Evolutionary conservation across 1,139 yeast species (phyloP).

Genomic region (Candida sanyaensis): DNA sequence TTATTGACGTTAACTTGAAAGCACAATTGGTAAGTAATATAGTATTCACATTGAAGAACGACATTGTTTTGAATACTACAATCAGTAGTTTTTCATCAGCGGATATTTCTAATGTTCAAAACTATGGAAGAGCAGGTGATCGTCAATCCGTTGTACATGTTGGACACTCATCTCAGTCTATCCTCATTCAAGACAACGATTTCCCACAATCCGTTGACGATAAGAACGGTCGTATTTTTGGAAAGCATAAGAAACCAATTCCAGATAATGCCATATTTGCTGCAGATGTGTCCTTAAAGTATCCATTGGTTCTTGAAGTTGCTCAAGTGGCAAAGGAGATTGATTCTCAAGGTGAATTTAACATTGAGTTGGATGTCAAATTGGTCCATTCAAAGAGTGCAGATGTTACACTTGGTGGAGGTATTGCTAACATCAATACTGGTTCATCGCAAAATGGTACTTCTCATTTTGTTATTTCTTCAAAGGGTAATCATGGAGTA

Average conservation of each 20-base stretch:
- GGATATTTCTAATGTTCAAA: slow-evolving; percentile 36
- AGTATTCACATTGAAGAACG: slow-evolving; percentile 35
- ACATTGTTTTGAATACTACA: slow-evolving; percentile 27
- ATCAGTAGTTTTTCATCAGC: slow-evolving; percentile 29
- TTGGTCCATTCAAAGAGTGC: slow-evolving; percentile 18
- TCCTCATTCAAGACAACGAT: slow-evolving; percentile 18
- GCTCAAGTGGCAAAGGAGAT: slow-evolving; percentile 10
- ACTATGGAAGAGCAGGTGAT: slow-evolving; percentile 29
- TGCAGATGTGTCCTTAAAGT: slow-evolving; percentile 17
- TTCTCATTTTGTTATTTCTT: slow-evolving; percentile 44
- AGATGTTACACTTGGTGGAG: slow-evolving; percentile 21
- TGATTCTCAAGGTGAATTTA: slow-evolving; percentile 14
- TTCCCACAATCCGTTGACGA: slow-evolving; percentile 11
- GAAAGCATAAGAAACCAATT: background rate
- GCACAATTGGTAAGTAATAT: slow-evolving; percentile 33
- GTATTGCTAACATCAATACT: slow-evolving; percentile 19
- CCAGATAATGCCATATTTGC: slow-evolving; percentile 17
- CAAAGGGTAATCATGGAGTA: slow-evolving; percentile 53
- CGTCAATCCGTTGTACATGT: slow-evolving; percentile 31
- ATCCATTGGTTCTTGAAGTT: slow-evolving; percentile 25
- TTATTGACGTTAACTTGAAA: slow-evolving; percentile 33
- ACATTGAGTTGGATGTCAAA: slow-evolving; percentile 21
- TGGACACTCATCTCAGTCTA: slow-evolving; percentile 22
- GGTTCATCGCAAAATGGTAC: slow-evolving; percentile 45
- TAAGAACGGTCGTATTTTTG: background rate